Evolutionary conservation across 2,329 filamentous ascomycete species (phyloP).

Genomic region (Aureobasidium lini): DNA sequence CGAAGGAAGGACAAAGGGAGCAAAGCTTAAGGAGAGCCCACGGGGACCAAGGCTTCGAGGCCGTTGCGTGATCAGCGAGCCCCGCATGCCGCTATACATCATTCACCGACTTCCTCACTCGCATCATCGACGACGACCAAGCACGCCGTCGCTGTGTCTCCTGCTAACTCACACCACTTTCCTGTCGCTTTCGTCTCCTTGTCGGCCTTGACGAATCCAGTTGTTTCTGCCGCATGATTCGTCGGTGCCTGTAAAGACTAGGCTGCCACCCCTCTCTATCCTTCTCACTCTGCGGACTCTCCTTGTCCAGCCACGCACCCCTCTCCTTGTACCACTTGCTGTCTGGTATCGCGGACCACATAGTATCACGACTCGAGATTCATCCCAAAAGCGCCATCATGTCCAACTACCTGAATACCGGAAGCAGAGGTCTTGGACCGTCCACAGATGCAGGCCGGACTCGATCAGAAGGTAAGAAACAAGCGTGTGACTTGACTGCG

Average conservation of each 20-base stretch:
- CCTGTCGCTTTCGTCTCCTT: background rate
- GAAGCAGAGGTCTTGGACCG: background rate
- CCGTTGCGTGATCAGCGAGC: background rate
- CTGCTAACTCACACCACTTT: background rate
- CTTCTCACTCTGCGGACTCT: background rate
- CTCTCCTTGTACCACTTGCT: background rate
- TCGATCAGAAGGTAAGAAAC: conserved; percentile 16
- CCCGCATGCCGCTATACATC: background rate
- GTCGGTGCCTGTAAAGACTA: conserved; percentile 4
- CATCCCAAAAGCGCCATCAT: conserved; percentile 1
- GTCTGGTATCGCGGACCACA: background rate
- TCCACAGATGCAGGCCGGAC: background rate
- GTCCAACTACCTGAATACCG: background rate
- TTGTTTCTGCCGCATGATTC: background rate
- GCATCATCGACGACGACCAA: conserved; percentile 6
- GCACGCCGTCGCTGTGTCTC: background rate
- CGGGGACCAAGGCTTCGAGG: background rate
- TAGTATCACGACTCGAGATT: background rate
- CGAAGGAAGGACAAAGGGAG: background rate
- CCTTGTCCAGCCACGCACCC: background rate
- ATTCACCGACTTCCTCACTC: background rate
- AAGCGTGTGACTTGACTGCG: background rate
- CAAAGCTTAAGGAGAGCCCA: conserved; percentile 1
- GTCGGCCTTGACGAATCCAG: background rate
- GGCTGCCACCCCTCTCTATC: background rate